A percentile compares a stretch with the other conserved stretches of the same genome.
Conservation (phyloP, 2,329 filamentous ascomycete species). For the Nothopassalora personata region DNA sequence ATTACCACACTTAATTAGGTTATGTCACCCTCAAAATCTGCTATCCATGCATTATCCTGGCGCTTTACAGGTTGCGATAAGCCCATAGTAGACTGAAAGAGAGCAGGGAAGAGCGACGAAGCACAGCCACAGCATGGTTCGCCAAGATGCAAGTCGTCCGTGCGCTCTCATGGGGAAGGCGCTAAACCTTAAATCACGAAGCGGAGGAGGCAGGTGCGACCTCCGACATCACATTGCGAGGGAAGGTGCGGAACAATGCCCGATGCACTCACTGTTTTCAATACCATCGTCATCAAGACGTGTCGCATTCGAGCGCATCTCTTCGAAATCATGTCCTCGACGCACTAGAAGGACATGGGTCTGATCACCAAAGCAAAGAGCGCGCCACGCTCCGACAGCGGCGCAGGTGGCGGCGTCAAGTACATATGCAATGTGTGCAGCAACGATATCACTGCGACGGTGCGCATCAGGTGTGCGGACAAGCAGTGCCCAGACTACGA, state of each 20-base stretch:
- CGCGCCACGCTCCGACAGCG: conserved; percentile 25
- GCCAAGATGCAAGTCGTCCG: too few species aligned
- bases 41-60: too few species aligned
- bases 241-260: not conserved
- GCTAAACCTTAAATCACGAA: too few species aligned
- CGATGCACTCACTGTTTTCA: not conserved
- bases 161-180: too few species aligned
- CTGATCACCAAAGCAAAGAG: conserved; percentile 33
- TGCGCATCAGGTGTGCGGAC: conserved; percentile 89
- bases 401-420: conserved; percentile 52
- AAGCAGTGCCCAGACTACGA: conserved; percentile 86
- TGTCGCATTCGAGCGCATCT: not conserved
- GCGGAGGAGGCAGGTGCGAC: not conserved
- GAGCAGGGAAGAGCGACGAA: too few species aligned
- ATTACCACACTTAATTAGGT: too few species aligned
- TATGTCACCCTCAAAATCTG: too few species aligned
- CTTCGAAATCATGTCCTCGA: not conserved
- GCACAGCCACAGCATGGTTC: too few species aligned
- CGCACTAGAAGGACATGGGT: conserved; percentile 23
- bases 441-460: conserved; percentile 93
- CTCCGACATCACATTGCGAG: not conserved
- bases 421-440: conserved; percentile 98
- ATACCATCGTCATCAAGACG: not conserved
- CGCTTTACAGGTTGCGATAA: too few species aligned
- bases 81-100: too few species aligned